Percentiles rank a stretch among this genome's conserved stretches.
Evolutionary conservation across 768 basidiomycete genomes (phyloP).

Genomic region (Phanerodontia chrysosporium): DNA sequence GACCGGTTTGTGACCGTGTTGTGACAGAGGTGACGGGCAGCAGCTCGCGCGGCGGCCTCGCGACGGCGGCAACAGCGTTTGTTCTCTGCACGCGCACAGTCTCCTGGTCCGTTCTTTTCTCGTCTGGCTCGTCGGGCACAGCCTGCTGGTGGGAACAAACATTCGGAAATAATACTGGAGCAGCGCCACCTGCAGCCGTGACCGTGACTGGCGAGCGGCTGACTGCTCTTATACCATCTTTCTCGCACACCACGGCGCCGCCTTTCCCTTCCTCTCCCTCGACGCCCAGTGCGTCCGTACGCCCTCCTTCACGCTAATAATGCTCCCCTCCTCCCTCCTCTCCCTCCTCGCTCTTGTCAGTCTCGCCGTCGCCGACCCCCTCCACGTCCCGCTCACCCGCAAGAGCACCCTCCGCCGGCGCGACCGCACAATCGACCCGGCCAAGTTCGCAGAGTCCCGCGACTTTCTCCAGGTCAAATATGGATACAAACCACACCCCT

Average conservation of each 20-base stretch:
- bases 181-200: slow-evolving; percentile 2
- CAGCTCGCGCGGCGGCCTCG: background rate
- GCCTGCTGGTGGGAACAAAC: background rate
- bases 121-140: background rate
- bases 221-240: slow-evolving; percentile 3
- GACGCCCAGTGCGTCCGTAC: slow-evolving; percentile 15
- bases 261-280: slow-evolving; percentile 3
- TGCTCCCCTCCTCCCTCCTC: slow-evolving; percentile 6
- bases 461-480: background rate
- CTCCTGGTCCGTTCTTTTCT: background rate
- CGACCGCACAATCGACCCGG: slow-evolving; percentile 2
- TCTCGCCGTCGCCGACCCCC: slow-evolving; percentile 11
- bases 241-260: background rate
- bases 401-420: slow-evolving; percentile 3
- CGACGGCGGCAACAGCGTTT: background rate
- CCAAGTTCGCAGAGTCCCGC: background rate
- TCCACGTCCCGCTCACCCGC: slow-evolving; percentile 11
- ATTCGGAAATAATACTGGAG: background rate
- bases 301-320: slow-evolving; percentile 6
- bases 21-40: background rate
- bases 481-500: slow-evolving; percentile 3
- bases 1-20: background rate
- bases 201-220: slow-evolving; percentile 8
- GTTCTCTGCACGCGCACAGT: background rate
- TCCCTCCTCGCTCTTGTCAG: slow-evolving; percentile 12